Percentiles rank a stretch among this genome's conserved stretches.
Conservation (phyloP, 2,329 filamentous ascomycete genomes). For the Xylariaceae sp. region DNA sequence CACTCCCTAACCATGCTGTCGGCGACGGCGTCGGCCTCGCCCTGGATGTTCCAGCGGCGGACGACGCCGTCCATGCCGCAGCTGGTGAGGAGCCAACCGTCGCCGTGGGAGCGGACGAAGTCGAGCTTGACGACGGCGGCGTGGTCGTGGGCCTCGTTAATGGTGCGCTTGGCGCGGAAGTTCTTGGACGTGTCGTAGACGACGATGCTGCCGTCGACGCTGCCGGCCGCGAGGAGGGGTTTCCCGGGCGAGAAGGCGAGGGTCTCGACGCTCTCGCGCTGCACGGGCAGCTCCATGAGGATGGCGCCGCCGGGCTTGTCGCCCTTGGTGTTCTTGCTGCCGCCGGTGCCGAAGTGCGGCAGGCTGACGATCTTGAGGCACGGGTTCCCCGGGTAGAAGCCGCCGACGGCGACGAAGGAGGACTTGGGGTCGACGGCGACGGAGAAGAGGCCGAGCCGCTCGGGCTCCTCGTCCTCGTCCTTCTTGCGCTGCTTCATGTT, state of each 20-base stretch:
- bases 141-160: constrained; percentile 77
- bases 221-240: constrained; percentile 57
- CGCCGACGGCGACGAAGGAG: constrained; percentile 76
- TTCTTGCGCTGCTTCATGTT: neutral
- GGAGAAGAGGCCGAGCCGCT: constrained; percentile 65
- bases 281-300: constrained; percentile 75
- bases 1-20: constrained; percentile 77
- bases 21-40: constrained; percentile 45
- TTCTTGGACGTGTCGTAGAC: constrained; percentile 82
- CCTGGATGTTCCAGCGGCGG: constrained; percentile 75
- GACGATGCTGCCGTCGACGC: constrained; percentile 71
- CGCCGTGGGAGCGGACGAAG: constrained; percentile 57
- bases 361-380: constrained; percentile 75
- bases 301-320: constrained; percentile 51
- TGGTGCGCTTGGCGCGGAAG: constrained; percentile 79
- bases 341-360: constrained; percentile 50
- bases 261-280: constrained; percentile 72
- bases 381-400: constrained; percentile 64
- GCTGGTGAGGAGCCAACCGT: constrained; percentile 70
- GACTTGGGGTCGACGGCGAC: constrained; percentile 77
- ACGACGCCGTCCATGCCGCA: constrained; percentile 92
- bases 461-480: neutral
- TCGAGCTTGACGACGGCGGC: constrained; percentile 90
- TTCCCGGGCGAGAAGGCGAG: constrained; percentile 51
- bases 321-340: constrained; percentile 32